These are phyloP conservation scores for Penicillium freii DNA, from an alignment of 2,329 filamentous ascomycete species.

Conservation along the genomic window DNA sequence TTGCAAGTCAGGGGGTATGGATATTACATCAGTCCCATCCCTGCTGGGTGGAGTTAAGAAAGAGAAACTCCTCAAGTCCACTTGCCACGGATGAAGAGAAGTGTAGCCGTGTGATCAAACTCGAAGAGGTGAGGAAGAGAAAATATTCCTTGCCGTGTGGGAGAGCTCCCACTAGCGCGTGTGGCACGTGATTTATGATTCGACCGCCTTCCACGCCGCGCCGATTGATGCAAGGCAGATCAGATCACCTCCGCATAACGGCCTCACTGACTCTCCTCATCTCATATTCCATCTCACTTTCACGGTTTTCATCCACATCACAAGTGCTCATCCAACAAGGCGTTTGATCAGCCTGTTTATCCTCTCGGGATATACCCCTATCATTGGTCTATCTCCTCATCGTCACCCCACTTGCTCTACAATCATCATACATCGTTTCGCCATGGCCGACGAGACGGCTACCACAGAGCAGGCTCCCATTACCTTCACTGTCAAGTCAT, in stretches of 20 bases:
- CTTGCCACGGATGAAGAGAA: conserved; percentile 17
- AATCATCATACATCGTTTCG: conserved; percentile 13
- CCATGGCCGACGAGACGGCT: conserved; percentile 43
- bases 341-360: not conserved
- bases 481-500: conserved; percentile 97
- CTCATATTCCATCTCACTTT: not conserved
- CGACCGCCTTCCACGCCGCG: conserved; percentile 36
- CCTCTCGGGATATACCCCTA: not conserved
- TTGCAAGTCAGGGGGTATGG: conserved; percentile 29
- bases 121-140: conserved; percentile 13
- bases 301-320: not conserved
- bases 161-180: conserved; percentile 33
- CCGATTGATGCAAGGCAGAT: conserved; percentile 17
- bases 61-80: conserved; percentile 26
- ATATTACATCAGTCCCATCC: conserved; percentile 39
- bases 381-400: conserved; percentile 4
- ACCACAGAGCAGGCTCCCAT: conserved; percentile 67
- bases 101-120: not conserved
- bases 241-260: conserved; percentile 8
- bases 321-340: not conserved
- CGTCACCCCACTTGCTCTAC: conserved; percentile 15
- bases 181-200: conserved; percentile 23
- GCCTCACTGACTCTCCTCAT: not conserved
- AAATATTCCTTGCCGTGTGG: conserved; percentile 32
- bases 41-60: conserved; percentile 25